Evolutionary conservation across 176 grass and related monocot species (phyloP), one percentile per base, ranked within the genome.

Genomic region (Musa troglodytarum): DNA sequence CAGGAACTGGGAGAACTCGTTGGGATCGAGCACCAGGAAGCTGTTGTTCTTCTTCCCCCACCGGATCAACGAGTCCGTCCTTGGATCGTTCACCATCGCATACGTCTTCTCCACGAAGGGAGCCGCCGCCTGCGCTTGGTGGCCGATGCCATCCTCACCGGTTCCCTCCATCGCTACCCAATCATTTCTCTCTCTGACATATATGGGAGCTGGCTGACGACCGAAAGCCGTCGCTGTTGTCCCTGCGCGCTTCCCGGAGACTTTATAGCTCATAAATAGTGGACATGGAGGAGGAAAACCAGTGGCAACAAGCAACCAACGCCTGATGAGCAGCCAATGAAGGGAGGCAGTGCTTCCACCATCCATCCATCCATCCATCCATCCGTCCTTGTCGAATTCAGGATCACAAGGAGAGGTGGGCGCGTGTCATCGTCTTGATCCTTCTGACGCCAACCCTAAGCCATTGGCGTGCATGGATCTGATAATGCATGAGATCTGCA

Each of bases 21-120:
- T 65, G 53, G 82, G 69, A 69, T 89, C 82, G 64, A 56, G 49
- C 73, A 92, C 79, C 56, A 92, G 54, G 82, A 92, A 92, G 90
- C 90, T 89, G 82, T 89, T 89, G 76, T 81, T 80, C 12, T 23
- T 79, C 29, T 10, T 75, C 11, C 90, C 90, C 90, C 90, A 92
- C 8, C 74, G 69, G 49, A 92, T 78, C 55, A 86, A 20, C 22
- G 52, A 84, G 73, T 92, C 90, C 49, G 84, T 89, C 79, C 79
- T 64, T 1, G 76, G 82, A 59, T 92, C 86, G 84, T 79, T 84
- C 77, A 92, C 90, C 84, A 92, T 92, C 81, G 89, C 84, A 82
- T 92, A 92, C 49, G 86, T 89, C 81, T 92, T 92, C 56, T 73
- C 84, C 52, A 92, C 86, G 86, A 92, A 92, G 53, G 90, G 77